Conservation (phyloP, 768 basidiomycete genomes). For the Kwoniella heveanensis region DNA sequence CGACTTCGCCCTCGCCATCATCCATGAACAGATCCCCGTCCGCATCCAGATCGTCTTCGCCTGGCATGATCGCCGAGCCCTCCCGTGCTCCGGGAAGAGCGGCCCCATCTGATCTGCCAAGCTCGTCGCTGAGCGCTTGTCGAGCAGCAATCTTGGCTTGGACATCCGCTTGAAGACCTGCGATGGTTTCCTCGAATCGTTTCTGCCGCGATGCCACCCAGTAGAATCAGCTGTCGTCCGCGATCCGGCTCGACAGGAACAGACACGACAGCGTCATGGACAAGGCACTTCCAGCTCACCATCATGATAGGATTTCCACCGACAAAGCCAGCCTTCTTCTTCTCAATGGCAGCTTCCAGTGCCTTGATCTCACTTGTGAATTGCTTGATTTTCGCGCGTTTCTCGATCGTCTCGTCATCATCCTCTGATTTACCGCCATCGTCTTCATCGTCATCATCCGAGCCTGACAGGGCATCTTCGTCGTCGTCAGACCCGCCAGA, state of each 20-base stretch:
- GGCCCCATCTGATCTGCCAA: conserved; percentile 28
- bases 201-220: conserved; percentile 23
- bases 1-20: conserved; percentile 9
- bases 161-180: conserved; percentile 44
- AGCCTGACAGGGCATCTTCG: conserved; percentile 33
- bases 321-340: conserved; percentile 44
- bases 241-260: no score
- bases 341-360: conserved; percentile 45
- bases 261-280: neutral
- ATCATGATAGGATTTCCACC: conserved; percentile 50
- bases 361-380: conserved; percentile 48
- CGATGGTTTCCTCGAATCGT: conserved; percentile 50
- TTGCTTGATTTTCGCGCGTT: conserved; percentile 47
- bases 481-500: conserved; percentile 35
- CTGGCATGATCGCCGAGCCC: neutral
- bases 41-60: conserved; percentile 8
- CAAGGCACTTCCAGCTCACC: no score
- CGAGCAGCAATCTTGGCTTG: conserved; percentile 41
- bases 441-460: conserved; percentile 46
- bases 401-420: conserved; percentile 47
- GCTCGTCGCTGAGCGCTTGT: conserved; percentile 40
- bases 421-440: conserved; percentile 38
- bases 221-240: neutral
- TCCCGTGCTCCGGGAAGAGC: neutral
- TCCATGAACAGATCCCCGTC: conserved; percentile 17